These are phyloP conservation scores for Cladophialophora carrionii DNA, from an alignment of 2,329 filamentous ascomycete genomes.

Conservation along the genomic window DNA sequence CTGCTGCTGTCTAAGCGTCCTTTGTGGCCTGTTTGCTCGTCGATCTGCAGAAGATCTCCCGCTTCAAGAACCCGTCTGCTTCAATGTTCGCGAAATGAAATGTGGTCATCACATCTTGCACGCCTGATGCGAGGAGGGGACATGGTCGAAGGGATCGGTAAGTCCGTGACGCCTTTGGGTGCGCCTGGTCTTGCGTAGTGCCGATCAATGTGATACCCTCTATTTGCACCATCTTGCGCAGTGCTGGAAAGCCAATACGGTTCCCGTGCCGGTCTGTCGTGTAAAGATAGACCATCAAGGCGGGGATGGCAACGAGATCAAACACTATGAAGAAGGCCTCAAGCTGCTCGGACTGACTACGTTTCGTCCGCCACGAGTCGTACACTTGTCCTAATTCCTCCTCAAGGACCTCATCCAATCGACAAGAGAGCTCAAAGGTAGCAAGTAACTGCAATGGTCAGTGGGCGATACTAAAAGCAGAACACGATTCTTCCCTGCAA, in stretches of 20 bases:
- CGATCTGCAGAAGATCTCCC: slow-evolving; percentile 13
- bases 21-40: background rate
- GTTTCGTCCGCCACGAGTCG: slow-evolving; percentile 45
- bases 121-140: slow-evolving; percentile 44
- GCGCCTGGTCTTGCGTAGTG: slow-evolving; percentile 45
- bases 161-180: slow-evolving; percentile 46
- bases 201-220: slow-evolving; percentile 50
- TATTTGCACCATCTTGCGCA: slow-evolving; percentile 44
- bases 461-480: background rate
- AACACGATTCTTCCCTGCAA: background rate
- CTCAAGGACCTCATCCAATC: slow-evolving; percentile 42
- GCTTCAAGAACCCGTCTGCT: slow-evolving; percentile 37
- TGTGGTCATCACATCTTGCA: slow-evolving; percentile 43
- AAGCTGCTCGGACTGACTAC: slow-evolving; percentile 41
- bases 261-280: slow-evolving; percentile 40
- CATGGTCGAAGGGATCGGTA: slow-evolving; percentile 47
- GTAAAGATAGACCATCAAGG: slow-evolving; percentile 50
- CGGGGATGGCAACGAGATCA: slow-evolving; percentile 46
- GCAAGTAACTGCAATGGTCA: background rate
- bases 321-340: slow-evolving; percentile 51
- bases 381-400: slow-evolving; percentile 44
- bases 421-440: slow-evolving; percentile 41
- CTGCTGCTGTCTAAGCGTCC: background rate
- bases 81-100: slow-evolving; percentile 48
- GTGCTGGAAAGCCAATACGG: slow-evolving; percentile 47